Conservation (phyloP, 495 filamentous ascomycete species). For the Penicillium turbatum region DNA sequence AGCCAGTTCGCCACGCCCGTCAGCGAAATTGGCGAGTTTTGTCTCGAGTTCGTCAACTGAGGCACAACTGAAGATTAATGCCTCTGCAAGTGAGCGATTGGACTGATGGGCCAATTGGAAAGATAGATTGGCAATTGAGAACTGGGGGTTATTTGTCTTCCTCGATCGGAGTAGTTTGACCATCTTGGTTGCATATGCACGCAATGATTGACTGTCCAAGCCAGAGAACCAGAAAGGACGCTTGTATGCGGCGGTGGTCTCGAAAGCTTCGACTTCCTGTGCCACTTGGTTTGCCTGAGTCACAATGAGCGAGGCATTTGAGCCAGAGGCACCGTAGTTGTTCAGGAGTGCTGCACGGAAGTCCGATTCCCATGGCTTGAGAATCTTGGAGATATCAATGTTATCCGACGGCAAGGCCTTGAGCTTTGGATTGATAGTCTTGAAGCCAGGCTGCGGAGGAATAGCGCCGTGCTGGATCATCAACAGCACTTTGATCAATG, state of each 20-base stretch:
- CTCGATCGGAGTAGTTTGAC: neutral
- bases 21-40: neutral
- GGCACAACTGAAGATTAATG: neutral
- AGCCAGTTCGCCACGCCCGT: neutral
- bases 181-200: neutral
- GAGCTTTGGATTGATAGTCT: neutral
- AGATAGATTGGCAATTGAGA: neutral
- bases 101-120: neutral
- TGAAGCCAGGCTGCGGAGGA: neutral
- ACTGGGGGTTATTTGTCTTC: neutral
- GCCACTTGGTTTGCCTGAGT: constrained; percentile 8
- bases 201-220: neutral
- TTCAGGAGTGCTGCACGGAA: constrained; percentile 40
- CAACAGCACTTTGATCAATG: neutral
- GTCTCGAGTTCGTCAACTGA: neutral
- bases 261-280: neutral
- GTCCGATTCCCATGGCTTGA: constrained; percentile 1
- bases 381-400: neutral
- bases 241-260: neutral
- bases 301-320: constrained; percentile 37
- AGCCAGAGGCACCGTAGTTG: constrained; percentile 45
- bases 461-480: neutral
- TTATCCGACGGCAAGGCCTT: neutral
- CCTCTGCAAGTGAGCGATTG: neutral
- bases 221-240: neutral